Evolutionary conservation across 495 filamentous ascomycete species (phyloP).

Genomic region (Chaetomium cochliodes): DNA sequence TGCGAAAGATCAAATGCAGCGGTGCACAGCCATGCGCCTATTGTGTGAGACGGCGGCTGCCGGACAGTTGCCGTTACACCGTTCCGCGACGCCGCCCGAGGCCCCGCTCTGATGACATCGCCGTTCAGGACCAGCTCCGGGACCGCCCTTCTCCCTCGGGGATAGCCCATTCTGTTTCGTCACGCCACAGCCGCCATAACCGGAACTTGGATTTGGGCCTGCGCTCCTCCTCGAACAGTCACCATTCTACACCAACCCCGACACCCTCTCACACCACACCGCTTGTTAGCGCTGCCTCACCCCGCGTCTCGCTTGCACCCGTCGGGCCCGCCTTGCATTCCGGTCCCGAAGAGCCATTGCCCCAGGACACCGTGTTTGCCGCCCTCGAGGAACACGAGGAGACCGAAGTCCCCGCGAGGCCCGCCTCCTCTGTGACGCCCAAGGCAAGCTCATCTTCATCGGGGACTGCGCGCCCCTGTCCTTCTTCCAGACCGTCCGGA

Average conservation of each 20-base stretch:
- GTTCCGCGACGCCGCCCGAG: slow-evolving; percentile 25
- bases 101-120: slow-evolving; percentile 16
- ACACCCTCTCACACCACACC: background rate
- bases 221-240: background rate
- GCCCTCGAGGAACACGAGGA: slow-evolving; percentile 39
- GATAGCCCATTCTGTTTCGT: background rate
- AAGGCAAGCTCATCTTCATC: slow-evolving; percentile 63
- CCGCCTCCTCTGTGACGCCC: slow-evolving; percentile 56
- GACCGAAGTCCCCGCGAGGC: slow-evolving; percentile 50
- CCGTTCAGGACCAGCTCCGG: background rate
- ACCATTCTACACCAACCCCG: background rate
- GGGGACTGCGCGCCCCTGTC: slow-evolving; percentile 69
- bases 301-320: background rate
- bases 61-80: slow-evolving; percentile 34
- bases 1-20: slow-evolving; percentile 46
- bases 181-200: background rate
- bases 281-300: background rate
- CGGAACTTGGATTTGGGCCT: background rate
- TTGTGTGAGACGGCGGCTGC: slow-evolving; percentile 31
- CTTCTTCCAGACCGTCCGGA: slow-evolving; percentile 64
- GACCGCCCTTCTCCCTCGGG: background rate
- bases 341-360: background rate
- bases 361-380: slow-evolving; percentile 8
- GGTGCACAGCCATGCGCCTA: slow-evolving; percentile 40
- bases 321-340: background rate